A percentile compares a stretch with the other conserved stretches of the same genome.
phyloP scores from a whole-genome alignment of 345 rosid species.

The Aurinia saxatilis region DNA sequence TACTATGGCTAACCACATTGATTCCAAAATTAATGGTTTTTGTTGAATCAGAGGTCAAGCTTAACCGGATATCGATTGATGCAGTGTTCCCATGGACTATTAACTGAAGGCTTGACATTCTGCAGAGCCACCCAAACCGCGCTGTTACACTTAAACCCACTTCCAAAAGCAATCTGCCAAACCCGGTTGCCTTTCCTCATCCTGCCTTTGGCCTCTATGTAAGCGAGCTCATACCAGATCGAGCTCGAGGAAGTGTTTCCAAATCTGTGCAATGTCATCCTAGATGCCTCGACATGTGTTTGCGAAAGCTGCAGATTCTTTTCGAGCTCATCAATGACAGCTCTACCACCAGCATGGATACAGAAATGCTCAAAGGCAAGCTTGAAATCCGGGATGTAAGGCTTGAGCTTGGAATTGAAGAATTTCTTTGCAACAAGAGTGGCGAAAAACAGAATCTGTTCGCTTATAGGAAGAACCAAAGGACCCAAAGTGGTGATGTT shows the following conservation, averaged over 20 bases:
- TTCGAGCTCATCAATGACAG: conserved; percentile 92
- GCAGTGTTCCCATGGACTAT: conserved; percentile 73
- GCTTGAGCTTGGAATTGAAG: conserved; percentile 57
- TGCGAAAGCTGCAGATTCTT: conserved; percentile 80
- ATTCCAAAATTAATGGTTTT: conserved; percentile 1
- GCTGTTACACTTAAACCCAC: conserved; percentile 92
- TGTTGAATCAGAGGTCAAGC: conserved; percentile 28
- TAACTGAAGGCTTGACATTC: conserved; percentile 45
- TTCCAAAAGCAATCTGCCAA: conserved; percentile 92
- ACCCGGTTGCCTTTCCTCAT: conserved; percentile 71
- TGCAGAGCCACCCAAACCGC: conserved; percentile 69
- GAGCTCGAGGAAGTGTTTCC: conserved; percentile 93
- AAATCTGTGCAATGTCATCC: conserved; percentile 83
- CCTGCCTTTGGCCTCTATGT: conserved; percentile 74
- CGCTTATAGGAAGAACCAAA: conserved; percentile 82
- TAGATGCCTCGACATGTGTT: conserved; percentile 65
- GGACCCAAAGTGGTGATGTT: conserved; percentile 90
- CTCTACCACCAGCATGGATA: conserved; percentile 86
- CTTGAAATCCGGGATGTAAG: conserved; percentile 90
- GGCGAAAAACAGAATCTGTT: conserved; percentile 72
- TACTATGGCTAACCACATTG: conserved; percentile 10
- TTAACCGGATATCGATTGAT: conserved; percentile 68
- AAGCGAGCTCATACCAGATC: conserved; percentile 87
- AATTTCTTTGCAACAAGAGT: conserved; percentile 60
- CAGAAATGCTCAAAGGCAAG: conserved; percentile 90